Base-by-base conservation (phyloP, 2,329 filamentous ascomycete genomes). In the Periconia digitata region DNA sequence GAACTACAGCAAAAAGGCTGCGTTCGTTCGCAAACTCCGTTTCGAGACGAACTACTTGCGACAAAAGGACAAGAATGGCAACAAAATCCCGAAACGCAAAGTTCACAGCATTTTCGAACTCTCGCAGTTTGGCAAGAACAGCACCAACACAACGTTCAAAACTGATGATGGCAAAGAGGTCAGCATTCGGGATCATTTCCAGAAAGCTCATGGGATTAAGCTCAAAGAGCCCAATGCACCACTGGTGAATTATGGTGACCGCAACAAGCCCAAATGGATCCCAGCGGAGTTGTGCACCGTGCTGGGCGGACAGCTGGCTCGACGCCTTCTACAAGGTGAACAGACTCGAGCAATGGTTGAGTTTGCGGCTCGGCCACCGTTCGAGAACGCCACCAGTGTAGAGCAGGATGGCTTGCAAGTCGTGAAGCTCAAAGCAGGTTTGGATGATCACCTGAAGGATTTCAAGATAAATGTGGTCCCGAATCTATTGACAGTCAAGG, bases 401-500 rank as follows among this genome's bases (percentile, higher is more conserved):
- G 54, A 55, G 4, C 44, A 47, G 2, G 46, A 63, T 22, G 65
- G 67, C 8, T 44, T 67, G 1, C 24, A 56, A n/a, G 59, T 70
- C 1, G 49, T 56, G 6, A 63, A 62, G 38, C 59, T 70, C 41
- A 46, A 51, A 3, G 60, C 63, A 2, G 59, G 57, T 2, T 27
- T 63, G 23, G 64, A 66, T 35, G 53, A 52, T 1, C 41, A 55
- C 15, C 47, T 69, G 38, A 56, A 22, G 5, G 63, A 75, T 2
- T 94, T 91, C 51, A 85, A 85, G 5, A 76, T 95, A 51, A 71
- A 72, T 1, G 78, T 91, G 3, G 76, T 74, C 6, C 78, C 80
- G 12, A 69, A 75, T 1, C 77, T 96, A 27, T 75, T 95, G 27
- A 87, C 87, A 0, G 87, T 96, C 0, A 76, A 77, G 1, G 92